Conservation (phyloP, 2,329 filamentous ascomycete genomes). For the Purpureocillium lavendulum region DNA sequence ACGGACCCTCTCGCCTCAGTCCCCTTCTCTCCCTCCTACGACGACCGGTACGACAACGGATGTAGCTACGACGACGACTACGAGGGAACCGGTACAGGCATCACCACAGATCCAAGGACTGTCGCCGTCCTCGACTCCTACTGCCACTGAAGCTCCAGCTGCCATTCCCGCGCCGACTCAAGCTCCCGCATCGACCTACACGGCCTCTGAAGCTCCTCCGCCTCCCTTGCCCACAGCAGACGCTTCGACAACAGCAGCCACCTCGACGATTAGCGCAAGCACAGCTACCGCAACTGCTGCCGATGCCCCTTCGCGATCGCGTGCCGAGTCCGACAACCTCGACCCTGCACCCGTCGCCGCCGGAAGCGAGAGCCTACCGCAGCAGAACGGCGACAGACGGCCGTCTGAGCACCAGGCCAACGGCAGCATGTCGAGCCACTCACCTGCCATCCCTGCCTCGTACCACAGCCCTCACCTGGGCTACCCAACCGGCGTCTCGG, state of each 20-base stretch:
- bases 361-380: conserved; percentile 9
- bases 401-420: conserved; percentile 18
- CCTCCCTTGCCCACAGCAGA: no score
- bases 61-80: neutral
- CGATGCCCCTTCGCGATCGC: neutral
- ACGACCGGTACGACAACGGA: conserved; percentile 1
- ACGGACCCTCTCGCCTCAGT: conserved; percentile 4
- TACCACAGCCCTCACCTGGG: conserved; percentile 17
- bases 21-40: conserved; percentile 4
- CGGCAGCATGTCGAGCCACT: conserved; percentile 22
- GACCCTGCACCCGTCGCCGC: conserved; percentile 7
- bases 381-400: conserved; percentile 24
- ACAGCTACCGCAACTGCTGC: conserved; percentile 1
- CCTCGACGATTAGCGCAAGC: neutral
- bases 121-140: no score
- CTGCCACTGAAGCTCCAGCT: no score
- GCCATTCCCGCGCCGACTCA: no score
- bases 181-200: no score
- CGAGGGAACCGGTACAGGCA: no score
- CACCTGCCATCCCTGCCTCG: conserved; percentile 7
- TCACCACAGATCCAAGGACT: no score
- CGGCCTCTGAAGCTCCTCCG: no score
- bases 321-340: conserved; percentile 6
- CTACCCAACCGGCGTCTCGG: conserved; percentile 12
- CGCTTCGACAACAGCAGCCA: neutral